Evolutionary conservation across 208 protist species (phyloP).

Genomic region (Wallacemonas sp.): DNA sequence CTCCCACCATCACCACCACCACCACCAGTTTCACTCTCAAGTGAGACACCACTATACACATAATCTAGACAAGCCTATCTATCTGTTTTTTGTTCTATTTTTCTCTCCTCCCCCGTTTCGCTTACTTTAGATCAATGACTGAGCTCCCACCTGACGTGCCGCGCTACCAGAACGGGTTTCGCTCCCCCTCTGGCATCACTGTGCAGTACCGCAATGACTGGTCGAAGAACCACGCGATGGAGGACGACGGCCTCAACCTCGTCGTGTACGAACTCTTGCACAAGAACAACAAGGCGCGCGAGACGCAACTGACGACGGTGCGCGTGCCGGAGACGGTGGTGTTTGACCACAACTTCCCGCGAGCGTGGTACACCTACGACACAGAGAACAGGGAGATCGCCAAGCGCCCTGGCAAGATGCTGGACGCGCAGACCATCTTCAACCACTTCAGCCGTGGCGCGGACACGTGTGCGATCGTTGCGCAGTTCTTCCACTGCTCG

Average conservation of each 20-base stretch:
- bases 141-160: conserved; percentile 47
- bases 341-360: conserved; percentile 94
- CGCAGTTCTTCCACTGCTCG: conserved; percentile 84
- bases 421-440: conserved; percentile 87
- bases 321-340: conserved; percentile 88
- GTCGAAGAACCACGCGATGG: conserved; percentile 77
- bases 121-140: conserved; percentile 1
- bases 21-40: no score
- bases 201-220: conserved; percentile 75
- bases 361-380: conserved; percentile 91
- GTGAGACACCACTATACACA: no score
- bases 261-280: conserved; percentile 85
- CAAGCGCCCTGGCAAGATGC: conserved; percentile 80
- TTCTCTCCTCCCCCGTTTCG: conserved; percentile 8
- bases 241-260: conserved; percentile 82
- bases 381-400: conserved; percentile 75
- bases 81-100: neutral
- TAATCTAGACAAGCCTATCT: neutral
- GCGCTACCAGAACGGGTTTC: conserved; percentile 47
- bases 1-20: no score
- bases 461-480: conserved; percentile 60
- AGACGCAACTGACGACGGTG: conserved; percentile 59
- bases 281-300: conserved; percentile 83
- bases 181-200: conserved; percentile 57
- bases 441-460: conserved; percentile 48